These are phyloP conservation scores for Acaromyces ingoldii DNA, from an alignment of 1,284 basidiomycete species.

Conservation along the genomic window DNA sequence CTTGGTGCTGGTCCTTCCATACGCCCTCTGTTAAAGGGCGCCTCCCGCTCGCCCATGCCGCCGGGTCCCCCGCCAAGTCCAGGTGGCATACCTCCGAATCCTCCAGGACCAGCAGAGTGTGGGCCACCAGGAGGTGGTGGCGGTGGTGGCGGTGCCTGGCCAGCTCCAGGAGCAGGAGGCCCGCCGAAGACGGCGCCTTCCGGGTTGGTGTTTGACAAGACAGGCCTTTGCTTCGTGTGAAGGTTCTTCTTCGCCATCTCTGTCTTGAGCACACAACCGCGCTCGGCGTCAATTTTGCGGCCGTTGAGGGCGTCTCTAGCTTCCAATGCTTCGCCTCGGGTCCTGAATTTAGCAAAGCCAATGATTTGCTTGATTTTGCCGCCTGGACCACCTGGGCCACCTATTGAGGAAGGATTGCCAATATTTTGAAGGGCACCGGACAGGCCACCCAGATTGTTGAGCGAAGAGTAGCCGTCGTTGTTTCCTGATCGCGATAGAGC, in stretches of 20 bases:
- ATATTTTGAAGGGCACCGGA: slow-evolving; percentile 14
- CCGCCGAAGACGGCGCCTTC: not conserved
- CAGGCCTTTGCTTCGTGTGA: slow-evolving; percentile 61
- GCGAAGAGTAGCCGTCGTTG: slow-evolving; percentile 22
- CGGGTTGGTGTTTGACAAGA: slow-evolving; percentile 1
- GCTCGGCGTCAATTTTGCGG: slow-evolving; percentile 85
- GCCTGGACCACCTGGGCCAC: slow-evolving; percentile 13
- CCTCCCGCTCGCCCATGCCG: too few species aligned
- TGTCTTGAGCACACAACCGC: slow-evolving; percentile 87
- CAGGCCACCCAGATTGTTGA: slow-evolving; percentile 20
- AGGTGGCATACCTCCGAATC: too few species aligned
- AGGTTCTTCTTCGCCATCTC: slow-evolving; percentile 99
- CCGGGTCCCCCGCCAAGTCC: too few species aligned
- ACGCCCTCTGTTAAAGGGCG: too few species aligned
- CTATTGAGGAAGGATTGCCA: not conserved
- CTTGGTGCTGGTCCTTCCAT: too few species aligned
- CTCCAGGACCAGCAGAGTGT: not conserved
- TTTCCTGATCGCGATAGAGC: slow-evolving; percentile 27
- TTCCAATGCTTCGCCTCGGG: slow-evolving; percentile 76
- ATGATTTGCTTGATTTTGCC: slow-evolving; percentile 73
- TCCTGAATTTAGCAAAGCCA: slow-evolving; percentile 92
- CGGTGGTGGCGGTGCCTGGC: not conserved
- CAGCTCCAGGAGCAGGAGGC: not conserved
- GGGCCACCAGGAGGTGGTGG: not conserved
- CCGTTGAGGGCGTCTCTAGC: slow-evolving; percentile 88